These are phyloP conservation scores for Suillus lakei DNA, from an alignment of 768 basidiomycete species.

Conservation along the genomic window DNA sequence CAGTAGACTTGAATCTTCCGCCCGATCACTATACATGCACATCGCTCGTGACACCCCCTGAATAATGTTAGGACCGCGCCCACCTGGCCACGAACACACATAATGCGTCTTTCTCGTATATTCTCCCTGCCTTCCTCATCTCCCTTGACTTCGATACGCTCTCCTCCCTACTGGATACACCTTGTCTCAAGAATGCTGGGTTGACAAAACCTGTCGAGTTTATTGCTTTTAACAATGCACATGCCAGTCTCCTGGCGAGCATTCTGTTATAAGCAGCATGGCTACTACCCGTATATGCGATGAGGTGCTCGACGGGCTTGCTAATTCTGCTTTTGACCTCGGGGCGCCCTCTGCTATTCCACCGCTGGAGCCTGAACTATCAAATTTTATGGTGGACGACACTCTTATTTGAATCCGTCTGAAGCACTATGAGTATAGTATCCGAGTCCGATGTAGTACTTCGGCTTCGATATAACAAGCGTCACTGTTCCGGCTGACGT, in stretches of 20 bases:
- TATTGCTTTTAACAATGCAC: slow-evolving; percentile 80
- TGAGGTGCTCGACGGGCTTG: slow-evolving; percentile 65
- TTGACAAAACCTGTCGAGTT: slow-evolving; percentile 92
- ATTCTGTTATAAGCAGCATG: slow-evolving; percentile 90
- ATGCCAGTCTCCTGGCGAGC: slow-evolving; percentile 90
- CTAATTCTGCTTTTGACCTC: slow-evolving; percentile 66
- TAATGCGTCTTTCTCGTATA: slow-evolving; percentile 69
- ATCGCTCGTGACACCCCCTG: not conserved
- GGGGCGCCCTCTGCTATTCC: slow-evolving; percentile 38
- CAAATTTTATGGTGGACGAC: slow-evolving; percentile 55
- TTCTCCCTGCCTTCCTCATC: slow-evolving; percentile 81
- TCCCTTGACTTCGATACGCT: slow-evolving; percentile 68
- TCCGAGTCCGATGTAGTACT: no score
- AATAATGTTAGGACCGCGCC: slow-evolving; percentile 59
- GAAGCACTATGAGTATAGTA: no score
- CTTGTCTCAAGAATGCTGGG: slow-evolving; percentile 79
- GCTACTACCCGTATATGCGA: slow-evolving; percentile 78
- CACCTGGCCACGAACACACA: slow-evolving; percentile 59
- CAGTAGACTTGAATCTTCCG: no score
- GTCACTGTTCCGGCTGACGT: no score
- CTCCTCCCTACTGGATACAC: slow-evolving; percentile 40
- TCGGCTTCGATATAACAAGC: no score
- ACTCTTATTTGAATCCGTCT: slow-evolving; percentile 15
- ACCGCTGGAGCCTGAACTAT: slow-evolving; percentile 44
- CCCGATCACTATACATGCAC: not conserved